Base-by-base conservation (phyloP, 2,329 filamentous ascomycete genomes). In the Colletotrichum melonis region DNA sequence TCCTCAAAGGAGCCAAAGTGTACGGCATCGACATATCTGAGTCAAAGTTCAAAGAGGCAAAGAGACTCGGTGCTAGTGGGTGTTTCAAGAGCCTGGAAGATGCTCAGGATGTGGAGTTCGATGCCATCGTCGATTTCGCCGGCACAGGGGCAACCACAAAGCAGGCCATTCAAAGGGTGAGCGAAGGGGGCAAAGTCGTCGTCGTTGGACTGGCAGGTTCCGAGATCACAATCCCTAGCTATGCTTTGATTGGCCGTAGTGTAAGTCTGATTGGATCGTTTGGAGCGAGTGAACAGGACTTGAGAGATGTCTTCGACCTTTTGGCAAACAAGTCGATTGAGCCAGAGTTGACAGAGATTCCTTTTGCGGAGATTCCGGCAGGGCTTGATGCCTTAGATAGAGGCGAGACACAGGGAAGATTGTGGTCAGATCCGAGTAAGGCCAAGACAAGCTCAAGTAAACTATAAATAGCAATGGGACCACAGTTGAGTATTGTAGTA, bases 141-240 rank as follows among this genome's bases (percentile, higher is more conserved):
- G 65, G 65, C 1, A 28, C 56, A 7, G 5, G 32, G 19, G 32
- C 58, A 5, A 73, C 65, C 1, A 59, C 66, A 4, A 32, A 32
- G 9, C 19, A 38, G 4, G 70, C 70, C 5, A 22, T 63, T 24
- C n/a, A 58, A 9, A 28, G 19, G 9, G 65, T 73, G 4, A 63
- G 55, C 14, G 11, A 28, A 30, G 70, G 66, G 22, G 70, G 70
- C 49, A 69, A 62, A n/a, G 65, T 73, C 7, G 66, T 73, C 3
- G 24, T 63, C 6, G 64, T 73, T 4, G 70, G 70, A 14, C 52
- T 56, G n/a, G 35, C 24, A 8, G 28, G 22, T 24, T 30, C 16
- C 4, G 24, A 60, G 11, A 14, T 67, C 14, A 55, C 32, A 3
- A 52, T 67, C 28, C 26, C 55, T 24, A 67, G 55, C 24, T 11